Conservation (phyloP, 78 protist species). For the Speleostelium caveatum region DNA sequence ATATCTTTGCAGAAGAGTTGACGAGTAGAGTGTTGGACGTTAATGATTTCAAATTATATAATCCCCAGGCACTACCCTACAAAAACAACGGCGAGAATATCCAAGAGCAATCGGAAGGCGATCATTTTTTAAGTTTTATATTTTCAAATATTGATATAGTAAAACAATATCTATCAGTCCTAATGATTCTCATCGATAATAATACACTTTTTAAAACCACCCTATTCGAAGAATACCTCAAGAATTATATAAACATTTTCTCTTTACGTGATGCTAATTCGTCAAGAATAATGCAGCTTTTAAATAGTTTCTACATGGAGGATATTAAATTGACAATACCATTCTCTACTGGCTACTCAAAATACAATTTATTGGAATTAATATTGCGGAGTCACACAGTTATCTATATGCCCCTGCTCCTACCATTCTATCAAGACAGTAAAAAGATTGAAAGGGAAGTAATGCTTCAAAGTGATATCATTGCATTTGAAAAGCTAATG, state of each 20-base stretch:
- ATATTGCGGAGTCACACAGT: conserved; percentile 14
- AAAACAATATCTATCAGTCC: conserved; percentile 8
- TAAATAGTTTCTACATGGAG: conserved; percentile 29
- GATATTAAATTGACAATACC: conserved; percentile 16
- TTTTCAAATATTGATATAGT: conserved; percentile 1
- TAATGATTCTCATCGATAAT: conserved; percentile 47
- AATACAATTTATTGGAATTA: conserved; percentile 31
- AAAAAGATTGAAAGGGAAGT: conserved; percentile 53
- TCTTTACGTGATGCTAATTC: conserved; percentile 53
- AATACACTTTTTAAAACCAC: conserved; percentile 20
- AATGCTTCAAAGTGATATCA: conserved; percentile 57
- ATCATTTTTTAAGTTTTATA: conserved; percentile 26
- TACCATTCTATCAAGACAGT: conserved; percentile 58
- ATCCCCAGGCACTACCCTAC: conserved; percentile 7
- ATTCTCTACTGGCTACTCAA: conserved; percentile 58
- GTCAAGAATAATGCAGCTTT: not conserved
- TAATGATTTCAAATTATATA: conserved; percentile 7
- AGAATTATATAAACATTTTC: conserved; percentile 47
- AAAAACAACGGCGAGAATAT: conserved; percentile 11
- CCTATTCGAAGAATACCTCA: conserved; percentile 63
- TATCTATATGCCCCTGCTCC: conserved; percentile 43
- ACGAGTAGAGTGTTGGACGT: conserved; percentile 20
- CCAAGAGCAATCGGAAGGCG: conserved; percentile 15
- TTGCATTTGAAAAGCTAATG: not conserved
- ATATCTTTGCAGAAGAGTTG: conserved; percentile 47